Percentiles rank a stretch among this genome's conserved stretches.
These are phyloP conservation scores for Elsinoe ampelina DNA, from an alignment of 2,329 filamentous ascomycete genomes.

Conservation along the genomic window DNA sequence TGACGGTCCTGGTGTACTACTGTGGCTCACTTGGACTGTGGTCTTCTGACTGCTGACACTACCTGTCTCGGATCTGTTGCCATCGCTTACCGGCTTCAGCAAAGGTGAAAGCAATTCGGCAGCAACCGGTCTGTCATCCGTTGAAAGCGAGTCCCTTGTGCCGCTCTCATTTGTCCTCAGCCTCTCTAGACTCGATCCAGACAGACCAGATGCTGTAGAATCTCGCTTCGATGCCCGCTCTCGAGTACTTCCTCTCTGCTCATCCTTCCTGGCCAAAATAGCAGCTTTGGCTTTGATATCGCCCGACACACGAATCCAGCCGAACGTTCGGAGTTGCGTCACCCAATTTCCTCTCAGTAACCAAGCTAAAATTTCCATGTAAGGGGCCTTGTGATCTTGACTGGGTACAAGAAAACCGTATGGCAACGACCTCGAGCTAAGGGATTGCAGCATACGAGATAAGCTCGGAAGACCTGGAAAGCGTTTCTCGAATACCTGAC, in stretches of 20 bases:
- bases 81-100: constrained; percentile 9
- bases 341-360: constrained; percentile 89
- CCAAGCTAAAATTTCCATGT: constrained; percentile 89
- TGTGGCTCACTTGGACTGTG: constrained; percentile 4
- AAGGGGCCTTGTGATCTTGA: constrained; percentile 76
- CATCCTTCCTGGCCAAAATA: constrained; percentile 5
- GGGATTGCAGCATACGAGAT: constrained; percentile 73
- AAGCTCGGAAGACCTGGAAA: constrained; percentile 79
- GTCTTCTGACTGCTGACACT: constrained; percentile 10
- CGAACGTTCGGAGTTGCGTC: constrained; percentile 83
- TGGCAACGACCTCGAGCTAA: constrained; percentile 70
- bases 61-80: constrained; percentile 8
- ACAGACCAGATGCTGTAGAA: constrained; percentile 7
- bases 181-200: constrained; percentile 7
- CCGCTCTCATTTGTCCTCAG: constrained; percentile 4
- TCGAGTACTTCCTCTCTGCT: constrained; percentile 11
- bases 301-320: constrained; percentile 51
- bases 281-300: constrained; percentile 16
- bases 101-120: constrained; percentile 9
- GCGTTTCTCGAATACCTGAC: constrained; percentile 60
- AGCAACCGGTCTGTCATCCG: neutral
- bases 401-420: constrained; percentile 80
- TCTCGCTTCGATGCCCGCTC: constrained; percentile 6
- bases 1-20: neutral
- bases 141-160: neutral